Base-by-base conservation (phyloP, 768 basidiomycete genomes). In the Boletus sensibilis region DNA sequence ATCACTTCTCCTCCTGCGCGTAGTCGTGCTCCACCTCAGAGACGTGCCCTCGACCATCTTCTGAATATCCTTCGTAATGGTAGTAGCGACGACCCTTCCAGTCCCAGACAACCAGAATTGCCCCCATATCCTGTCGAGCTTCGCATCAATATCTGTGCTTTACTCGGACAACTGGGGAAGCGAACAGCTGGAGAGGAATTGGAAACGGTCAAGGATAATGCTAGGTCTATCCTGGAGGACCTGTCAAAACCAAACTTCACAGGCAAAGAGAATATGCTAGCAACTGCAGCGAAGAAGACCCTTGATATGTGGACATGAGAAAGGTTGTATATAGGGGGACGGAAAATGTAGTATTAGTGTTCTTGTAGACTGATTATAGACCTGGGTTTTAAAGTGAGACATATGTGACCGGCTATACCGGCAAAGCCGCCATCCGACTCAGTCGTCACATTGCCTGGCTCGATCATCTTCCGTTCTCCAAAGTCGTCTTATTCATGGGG, bases 81-180 rank as follows among this genome's bases (percentile, higher is more conserved):
- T 25, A 46, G 59, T 20, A 53, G 41, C 20, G 63, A 64, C 14
- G 59, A 31, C n/a, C 35, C 53, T 70, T 78, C 56, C 77, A 83
- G 60, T 79, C 80, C 60, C 76, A 81, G 57, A 55, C 64, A 57
- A 43, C 10, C 39, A 41, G 64, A 64, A 25, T 49, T 40, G 0
- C 74, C 75, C 57, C 75, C 82, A 57, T 86, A 85, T 64, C 87
- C 87, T n/a, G 73, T 82, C 20, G 92, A 93, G 74, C 82, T 94
- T 55, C 82, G 90, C 45, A 76, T 82, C 27, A 94, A 94, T 63
- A 81, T 84, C 18, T 92, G 90, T 67, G 81, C 86, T 8, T 78
- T 94, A 56, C 72, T 94, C 27, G 76, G 82, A 39, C 86, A 90
- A 60, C 66, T 90, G 20, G 80, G 80, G 34, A 80, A 79, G 61